Evolutionary conservation across 2,329 filamentous ascomycete genomes (phyloP), one percentile per base, ranked within the genome.

Genomic region (Dothidotthia symphoricarpi): DNA sequence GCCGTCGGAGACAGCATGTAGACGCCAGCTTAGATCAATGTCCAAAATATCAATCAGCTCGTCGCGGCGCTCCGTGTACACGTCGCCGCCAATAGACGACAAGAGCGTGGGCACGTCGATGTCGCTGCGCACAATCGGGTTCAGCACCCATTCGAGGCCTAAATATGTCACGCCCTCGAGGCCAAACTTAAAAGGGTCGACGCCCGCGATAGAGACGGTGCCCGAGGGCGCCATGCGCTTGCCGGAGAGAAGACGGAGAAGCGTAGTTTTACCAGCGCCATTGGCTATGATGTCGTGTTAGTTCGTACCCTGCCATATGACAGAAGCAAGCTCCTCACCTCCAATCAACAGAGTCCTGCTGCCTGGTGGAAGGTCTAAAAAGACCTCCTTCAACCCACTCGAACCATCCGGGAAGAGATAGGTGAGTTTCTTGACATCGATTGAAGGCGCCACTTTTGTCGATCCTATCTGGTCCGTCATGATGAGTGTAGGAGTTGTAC

Each of bases 161-260:
- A 98, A 85, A 69, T 98, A 98, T 15, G 91, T 97, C 22, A 98
- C 91, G 46, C 93, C 93, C 69, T 95, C 87, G 17, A 96, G 81
- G 9, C 84, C 82, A 24, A 89, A 79, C 66, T 88, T 86, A 79
- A 98, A 98, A 7, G 93, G 93, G 69, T 98, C 93, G 32, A 88
- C 81, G 47, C 86, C 88, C 32, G 81, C 85, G 46, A 98, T 83
- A 57, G 72, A 74, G 65, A 98, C 86, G 49, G 83, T 82, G 61
- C 78, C 74, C 36, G 74, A 71, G 0, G 93, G 91, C 1, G 91
- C 86, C 58, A 98, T 86, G 39, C 90, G 88, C 74, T 97, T 97
- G 63, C 93, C 93, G 13, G 90, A 88, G 43, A 98, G 82, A 29
- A 98, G 85, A 43, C 90, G 90, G 31, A 98, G 83, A 40, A 98